Evolutionary conservation across 2,329 filamentous ascomycete genomes (phyloP).

Genomic region (Colletotrichum filicis): DNA sequence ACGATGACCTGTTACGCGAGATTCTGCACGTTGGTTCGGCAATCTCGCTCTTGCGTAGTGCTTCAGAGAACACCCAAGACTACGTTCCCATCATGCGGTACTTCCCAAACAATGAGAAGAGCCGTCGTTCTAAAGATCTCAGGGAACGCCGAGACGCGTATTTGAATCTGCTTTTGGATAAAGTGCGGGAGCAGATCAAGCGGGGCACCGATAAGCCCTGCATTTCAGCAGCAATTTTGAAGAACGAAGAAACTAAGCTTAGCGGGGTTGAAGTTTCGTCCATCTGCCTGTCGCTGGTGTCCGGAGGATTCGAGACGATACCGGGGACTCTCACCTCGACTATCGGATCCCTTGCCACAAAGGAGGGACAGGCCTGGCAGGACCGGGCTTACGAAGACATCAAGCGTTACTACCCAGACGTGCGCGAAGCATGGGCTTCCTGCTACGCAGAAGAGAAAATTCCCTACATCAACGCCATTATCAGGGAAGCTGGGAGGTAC

Average conservation of each 20-base stretch:
- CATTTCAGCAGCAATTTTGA: constrained; percentile 65
- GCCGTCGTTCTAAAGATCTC: constrained; percentile 71
- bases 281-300: constrained; percentile 85
- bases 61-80: constrained; percentile 87
- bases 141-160: constrained; percentile 75
- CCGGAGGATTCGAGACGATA: constrained; percentile 83
- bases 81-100: constrained; percentile 79
- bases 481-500: constrained; percentile 82
- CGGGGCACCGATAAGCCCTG: constrained; percentile 54
- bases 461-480: constrained; percentile 80
- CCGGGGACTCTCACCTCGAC: constrained; percentile 84
- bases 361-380: constrained; percentile 77
- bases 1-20: constrained; percentile 75
- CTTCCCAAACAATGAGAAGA: constrained; percentile 67
- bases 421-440: constrained; percentile 76
- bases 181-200: constrained; percentile 54
- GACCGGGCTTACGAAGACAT: constrained; percentile 76
- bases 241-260: constrained; percentile 54
- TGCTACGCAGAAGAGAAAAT: constrained; percentile 81
- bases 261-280: constrained; percentile 76
- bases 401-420: constrained; percentile 75
- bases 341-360: constrained; percentile 78
- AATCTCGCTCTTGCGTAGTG: constrained; percentile 80
- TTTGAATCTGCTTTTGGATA: constrained; percentile 74
- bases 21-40: constrained; percentile 81